Base-by-base conservation (phyloP, 2,329 filamentous ascomycete species). In the Cordyceps cateniannulata region DNA sequence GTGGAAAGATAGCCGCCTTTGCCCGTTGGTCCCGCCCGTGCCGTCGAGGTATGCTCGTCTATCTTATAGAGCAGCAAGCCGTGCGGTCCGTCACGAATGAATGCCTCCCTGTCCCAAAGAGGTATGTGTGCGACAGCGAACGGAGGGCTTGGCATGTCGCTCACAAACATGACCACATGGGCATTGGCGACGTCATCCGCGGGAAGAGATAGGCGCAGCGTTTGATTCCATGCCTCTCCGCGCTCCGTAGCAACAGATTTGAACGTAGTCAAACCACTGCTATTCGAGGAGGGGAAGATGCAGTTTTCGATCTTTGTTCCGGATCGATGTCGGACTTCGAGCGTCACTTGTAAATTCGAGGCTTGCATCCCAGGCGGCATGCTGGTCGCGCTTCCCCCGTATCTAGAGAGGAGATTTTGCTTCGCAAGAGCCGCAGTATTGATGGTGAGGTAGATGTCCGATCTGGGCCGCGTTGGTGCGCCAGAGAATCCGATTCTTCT, bases 81-180 rank as follows among this genome's bases (percentile, higher is more conserved):
- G 71, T 97, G 93, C 22, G 85, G 76, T 0, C 93, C 93, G 70
- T 99, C 93, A 52, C 87, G 84, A 55, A 96, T 85, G 69, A 99
- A 99, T 0, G 95, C 93, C 62, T 92, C 86, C 25, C 91, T 85
- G 56, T 93, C 90, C 95, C 96, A 99, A 2, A 99, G 79, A 0
- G 95, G 95, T 78, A 99, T 87, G 81, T 96, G 93, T 16, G 90
- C 90, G 48, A 98, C 81, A 2, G 95, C 93, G 72, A 98, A 97
- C 0, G 95, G 92, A 50, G 91, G 88, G 59, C 89, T 88, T 0
- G 93, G 92, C 55, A 90, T 85, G 74, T 98, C 92, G 9, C 92
- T 88, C 59, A 99, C 77, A 66, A 91, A 93, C 83, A 99, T 89
- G 38, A 96, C 90, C 27, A 98, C 78, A 76, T 99, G 95, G 12